Evolutionary conservation across 2,329 filamentous ascomycete genomes (phyloP).

Genomic region (Verticillium dahliae): DNA sequence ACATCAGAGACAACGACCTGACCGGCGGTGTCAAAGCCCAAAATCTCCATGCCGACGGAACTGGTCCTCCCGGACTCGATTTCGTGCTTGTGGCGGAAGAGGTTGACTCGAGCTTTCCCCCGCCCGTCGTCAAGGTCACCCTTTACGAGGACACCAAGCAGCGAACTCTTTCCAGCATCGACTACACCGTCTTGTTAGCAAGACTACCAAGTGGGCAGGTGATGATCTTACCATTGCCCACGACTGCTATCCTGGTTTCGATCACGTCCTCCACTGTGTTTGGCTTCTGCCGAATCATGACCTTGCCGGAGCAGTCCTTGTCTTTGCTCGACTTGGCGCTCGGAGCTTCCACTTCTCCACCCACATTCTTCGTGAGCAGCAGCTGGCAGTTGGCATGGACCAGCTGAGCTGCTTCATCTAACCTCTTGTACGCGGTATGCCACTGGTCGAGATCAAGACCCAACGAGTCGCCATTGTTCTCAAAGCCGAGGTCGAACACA

Average conservation of each 20-base stretch:
- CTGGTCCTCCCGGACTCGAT: constrained; percentile 92
- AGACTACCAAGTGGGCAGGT: too few species aligned
- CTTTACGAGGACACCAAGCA: constrained; percentile 93
- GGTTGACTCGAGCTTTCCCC: constrained; percentile 86
- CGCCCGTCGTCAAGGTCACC: constrained; percentile 91
- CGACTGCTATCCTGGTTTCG: constrained; percentile 92
- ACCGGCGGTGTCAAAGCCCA: constrained; percentile 88
- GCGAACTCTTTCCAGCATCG: constrained; percentile 93
- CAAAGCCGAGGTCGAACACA: constrained; percentile 85
- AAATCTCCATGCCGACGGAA: constrained; percentile 97
- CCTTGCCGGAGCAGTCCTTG: constrained; percentile 73
- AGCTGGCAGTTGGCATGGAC: constrained; percentile 71
- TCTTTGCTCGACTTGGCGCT: constrained; percentile 56
- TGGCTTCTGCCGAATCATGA: constrained; percentile 73
- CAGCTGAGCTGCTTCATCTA: constrained; percentile 58
- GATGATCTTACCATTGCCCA: constrained; percentile 67
- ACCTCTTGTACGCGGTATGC: constrained; percentile 60
- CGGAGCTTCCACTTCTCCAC: constrained; percentile 66
- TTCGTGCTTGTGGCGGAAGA: constrained; percentile 97
- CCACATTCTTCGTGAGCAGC: constrained; percentile 85
- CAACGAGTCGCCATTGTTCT: constrained; percentile 86
- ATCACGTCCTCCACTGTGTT: constrained; percentile 78
- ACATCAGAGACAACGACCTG: constrained; percentile 76
- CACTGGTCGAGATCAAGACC: constrained; percentile 67
- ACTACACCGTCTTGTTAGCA: constrained; percentile 40